Evolutionary conservation across 2,329 filamentous ascomycete species (phyloP).

Genomic region (Coniochaeta ligniaria): DNA sequence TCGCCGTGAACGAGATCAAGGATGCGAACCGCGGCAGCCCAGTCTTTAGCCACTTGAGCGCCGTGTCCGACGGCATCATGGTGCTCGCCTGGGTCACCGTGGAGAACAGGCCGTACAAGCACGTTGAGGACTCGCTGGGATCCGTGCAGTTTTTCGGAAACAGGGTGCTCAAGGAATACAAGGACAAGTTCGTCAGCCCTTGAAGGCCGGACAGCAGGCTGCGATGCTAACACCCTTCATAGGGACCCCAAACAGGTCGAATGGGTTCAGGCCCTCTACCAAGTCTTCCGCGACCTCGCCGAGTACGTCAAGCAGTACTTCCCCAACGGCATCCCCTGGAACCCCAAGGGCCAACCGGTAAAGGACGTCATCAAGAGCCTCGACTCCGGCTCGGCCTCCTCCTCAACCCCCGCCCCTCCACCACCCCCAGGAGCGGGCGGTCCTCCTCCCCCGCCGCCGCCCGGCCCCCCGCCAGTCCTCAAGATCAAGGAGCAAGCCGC

Average conservation of each 20-base stretch:
- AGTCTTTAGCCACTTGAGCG: conserved; percentile 74
- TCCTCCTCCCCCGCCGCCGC: conserved; percentile 60
- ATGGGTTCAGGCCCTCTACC: conserved; percentile 90
- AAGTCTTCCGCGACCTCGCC: conserved; percentile 75
- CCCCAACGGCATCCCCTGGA: conserved; percentile 77
- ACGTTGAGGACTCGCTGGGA: conserved; percentile 74
- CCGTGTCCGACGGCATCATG: conserved; percentile 84
- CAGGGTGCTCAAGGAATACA: conserved; percentile 83
- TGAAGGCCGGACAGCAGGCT: not conserved
- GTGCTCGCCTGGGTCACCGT: conserved; percentile 87
- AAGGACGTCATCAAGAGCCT: conserved; percentile 59
- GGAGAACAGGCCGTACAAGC: conserved; percentile 74
- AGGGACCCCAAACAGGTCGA: conserved; percentile 76
- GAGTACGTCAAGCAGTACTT: conserved; percentile 83
- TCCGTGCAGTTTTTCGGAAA: conserved; percentile 93
- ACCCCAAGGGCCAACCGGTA: conserved; percentile 66
- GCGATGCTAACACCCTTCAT: conserved; percentile 7
- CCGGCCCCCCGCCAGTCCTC: conserved; percentile 61
- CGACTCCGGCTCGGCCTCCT: conserved; percentile 31
- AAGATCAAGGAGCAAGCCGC: conserved; percentile 46
- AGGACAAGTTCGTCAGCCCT: conserved; percentile 47
- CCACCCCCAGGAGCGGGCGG: conserved; percentile 46
- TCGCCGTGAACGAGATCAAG: conserved; percentile 71
- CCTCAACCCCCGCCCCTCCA: conserved; percentile 41
- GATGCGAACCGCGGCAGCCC: conserved; percentile 72